Base-by-base conservation (phyloP, 148 eudicot genomes). In the Rhododendron mucronatum region DNA sequence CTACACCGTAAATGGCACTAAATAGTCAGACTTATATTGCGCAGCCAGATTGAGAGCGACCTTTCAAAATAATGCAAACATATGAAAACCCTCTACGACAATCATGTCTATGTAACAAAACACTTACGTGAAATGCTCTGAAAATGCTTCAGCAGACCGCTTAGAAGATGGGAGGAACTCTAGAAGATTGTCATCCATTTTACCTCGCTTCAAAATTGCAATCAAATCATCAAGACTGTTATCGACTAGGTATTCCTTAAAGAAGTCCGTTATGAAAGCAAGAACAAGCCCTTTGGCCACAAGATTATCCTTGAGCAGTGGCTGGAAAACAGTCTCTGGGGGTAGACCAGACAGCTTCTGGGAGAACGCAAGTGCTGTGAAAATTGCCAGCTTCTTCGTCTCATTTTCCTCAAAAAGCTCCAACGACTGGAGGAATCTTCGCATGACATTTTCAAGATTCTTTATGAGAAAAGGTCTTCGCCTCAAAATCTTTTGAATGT, bases 281-380 rank as follows among this genome's bases (percentile, higher is more conserved):
- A 95, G 95, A 88, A 94, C 97, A 89, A 97, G 91, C 91, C 99
- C 99, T 92, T 97, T 97, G 59, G 90, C 93, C 86, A 97, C 96
- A 84, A 97, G 99, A 90, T 95, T 97, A 85, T 95, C 98, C 89
- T 97, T 98, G 88, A 94, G 98, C 69, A 97, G 91, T 65, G 99
- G 98, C 91, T 97, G 99, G 93, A 97, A 91, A 47, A 95, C 98
- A 44, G 98, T 94, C 91, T 97, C 99, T 11, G 98, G 99, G 39
- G 98, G 99, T 84, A 97, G 92, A 73, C 99, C 99, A 7, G 99
- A 95, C 87, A 97, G 90, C 91, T 95, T 97, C 97, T 97, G 98
- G 59, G 98, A 95, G 90, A 97, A 97, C n/a, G 99, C 90, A 85
- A 97, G 98, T 44, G 99, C 99, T 2, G 99, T 93, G 88, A 97